Evolutionary conservation across 345 rosid genomes (phyloP), one percentile per base, ranked within the genome.

Genomic region (Bruguiera parviflora): DNA sequence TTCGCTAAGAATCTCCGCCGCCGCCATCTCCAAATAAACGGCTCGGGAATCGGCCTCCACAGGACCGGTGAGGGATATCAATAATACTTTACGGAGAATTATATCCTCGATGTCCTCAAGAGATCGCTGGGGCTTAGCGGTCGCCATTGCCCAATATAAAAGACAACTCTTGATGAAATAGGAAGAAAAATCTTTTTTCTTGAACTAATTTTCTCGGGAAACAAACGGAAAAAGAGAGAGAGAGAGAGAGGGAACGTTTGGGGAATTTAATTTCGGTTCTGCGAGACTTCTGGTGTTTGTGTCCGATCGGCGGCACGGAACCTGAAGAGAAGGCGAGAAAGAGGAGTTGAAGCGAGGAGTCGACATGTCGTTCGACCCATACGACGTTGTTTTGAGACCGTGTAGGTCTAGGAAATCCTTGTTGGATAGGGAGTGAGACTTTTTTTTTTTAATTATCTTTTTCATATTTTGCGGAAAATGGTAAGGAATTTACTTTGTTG

Each of bases 1-100:
- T 83, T 96, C 96, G 78, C 99, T 96, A 73, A 96, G 93, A 77
- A 96, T 78, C 83, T 95, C 99, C 2, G 98, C 96, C 1, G 98
- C 99, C 0, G 96, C 81, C 84, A 87, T 79, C 78, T 89, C 96
- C 62, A 95, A 75, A 79, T 90, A 89, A 19, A 84, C 86, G 37
- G 82, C 35, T 47, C 89, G 80, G 10, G 89, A 75, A 80, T 89
- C 93, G 31, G 83, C 6, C 7, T 47, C 81, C 11, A 51, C 21
- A 22, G 83, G 60, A 21, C 86, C 90, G 33, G 76, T 64, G 51
- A 96, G 89, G 65, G 92, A 82, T 37, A 90, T 78, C 29, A 82
- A 81, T 69, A 92, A 68, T 75, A 96, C 87, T 73, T 92, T 96
- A 8, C 91, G 85, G 67, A 96, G 91, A 75, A 96, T 88, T 61